phyloP scores from a whole-genome alignment of 179 eudicot genomes.

The Patellifolia procumbens region DNA sequence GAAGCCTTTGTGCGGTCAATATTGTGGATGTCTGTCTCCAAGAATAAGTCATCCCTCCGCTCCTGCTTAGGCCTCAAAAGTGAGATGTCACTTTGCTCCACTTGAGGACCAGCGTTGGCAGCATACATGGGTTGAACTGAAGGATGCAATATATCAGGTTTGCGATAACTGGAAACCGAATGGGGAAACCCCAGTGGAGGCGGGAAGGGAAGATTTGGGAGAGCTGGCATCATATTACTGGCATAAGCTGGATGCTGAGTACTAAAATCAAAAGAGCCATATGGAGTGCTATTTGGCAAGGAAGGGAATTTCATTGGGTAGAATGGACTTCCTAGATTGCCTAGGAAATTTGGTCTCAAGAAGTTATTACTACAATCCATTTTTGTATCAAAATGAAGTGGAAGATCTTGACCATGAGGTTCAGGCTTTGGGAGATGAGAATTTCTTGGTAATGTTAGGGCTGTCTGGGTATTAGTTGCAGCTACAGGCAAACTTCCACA shows the following conservation, averaged over 20 bases:
- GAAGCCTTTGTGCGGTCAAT: conserved; percentile 30
- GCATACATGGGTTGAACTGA: conserved; percentile 36
- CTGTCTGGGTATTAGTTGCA: conserved; percentile 23
- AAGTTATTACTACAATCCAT: conserved; percentile 36
- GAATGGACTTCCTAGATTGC: conserved; percentile 39
- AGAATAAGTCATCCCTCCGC: conserved; percentile 34
- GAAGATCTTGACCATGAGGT: conserved; percentile 44
- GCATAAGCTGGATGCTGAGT: conserved; percentile 27
- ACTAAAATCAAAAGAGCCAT: conserved; percentile 30
- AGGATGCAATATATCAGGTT: conserved; percentile 25
- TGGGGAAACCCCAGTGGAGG: conserved; percentile 36
- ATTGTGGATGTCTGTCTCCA: conserved; percentile 21
- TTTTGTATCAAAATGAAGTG: conserved; percentile 39
- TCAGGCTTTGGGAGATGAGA: conserved; percentile 43
- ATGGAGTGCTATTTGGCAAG: conserved; percentile 33
- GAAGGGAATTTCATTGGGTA: conserved; percentile 45
- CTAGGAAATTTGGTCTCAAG: conserved; percentile 33
- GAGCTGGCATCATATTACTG: conserved; percentile 23
- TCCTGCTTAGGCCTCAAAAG: conserved; percentile 59
- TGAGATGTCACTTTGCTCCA: conserved; percentile 33
- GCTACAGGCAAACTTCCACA: neutral
- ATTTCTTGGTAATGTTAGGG: conserved; percentile 35
- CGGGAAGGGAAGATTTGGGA: conserved; percentile 40
- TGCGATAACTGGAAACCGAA: conserved; percentile 27
- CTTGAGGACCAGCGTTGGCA: conserved; percentile 39